These are phyloP conservation scores for Patellaria atrata DNA, from an alignment of 495 filamentous ascomycete genomes.

Conservation along the genomic window DNA sequence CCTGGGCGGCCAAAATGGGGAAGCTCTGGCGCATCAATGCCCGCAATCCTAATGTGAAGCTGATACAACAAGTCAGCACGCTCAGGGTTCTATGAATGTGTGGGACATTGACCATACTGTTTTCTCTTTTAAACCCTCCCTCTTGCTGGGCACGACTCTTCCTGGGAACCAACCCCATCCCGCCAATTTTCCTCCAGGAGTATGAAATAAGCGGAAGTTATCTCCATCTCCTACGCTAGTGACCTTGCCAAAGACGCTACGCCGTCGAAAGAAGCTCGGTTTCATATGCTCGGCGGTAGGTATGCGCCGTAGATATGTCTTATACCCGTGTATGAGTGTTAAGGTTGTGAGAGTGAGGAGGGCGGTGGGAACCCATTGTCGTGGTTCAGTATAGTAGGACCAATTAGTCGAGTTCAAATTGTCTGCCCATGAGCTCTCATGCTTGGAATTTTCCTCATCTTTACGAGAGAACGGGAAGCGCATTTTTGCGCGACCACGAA, in stretches of 20 bases:
- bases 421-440: constrained; percentile 37
- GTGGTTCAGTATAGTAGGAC: constrained; percentile 46
- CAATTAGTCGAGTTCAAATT: constrained; percentile 44
- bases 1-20: constrained; percentile 82
- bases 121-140: constrained; percentile 52
- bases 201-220: constrained; percentile 86
- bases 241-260: constrained; percentile 67
- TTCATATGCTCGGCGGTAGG: constrained; percentile 58
- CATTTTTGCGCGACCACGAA: too few species aligned
- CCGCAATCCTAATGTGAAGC: constrained; percentile 79
- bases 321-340: constrained; percentile 45
- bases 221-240: constrained; percentile 95
- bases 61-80: constrained; percentile 2
- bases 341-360: constrained; percentile 57
- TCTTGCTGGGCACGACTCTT: constrained; percentile 53
- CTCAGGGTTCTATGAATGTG: neutral
- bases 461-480: too few species aligned
- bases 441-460: too few species aligned
- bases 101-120: constrained; percentile 44
- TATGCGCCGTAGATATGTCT: constrained; percentile 66
- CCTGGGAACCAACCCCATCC: constrained; percentile 86
- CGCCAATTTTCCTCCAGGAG: constrained; percentile 67
- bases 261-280: constrained; percentile 49
- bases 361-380: constrained; percentile 50
- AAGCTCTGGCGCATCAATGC: constrained; percentile 82